These are phyloP conservation scores for Acer negundo DNA, from an alignment of 345 rosid species.

Conservation along the genomic window DNA sequence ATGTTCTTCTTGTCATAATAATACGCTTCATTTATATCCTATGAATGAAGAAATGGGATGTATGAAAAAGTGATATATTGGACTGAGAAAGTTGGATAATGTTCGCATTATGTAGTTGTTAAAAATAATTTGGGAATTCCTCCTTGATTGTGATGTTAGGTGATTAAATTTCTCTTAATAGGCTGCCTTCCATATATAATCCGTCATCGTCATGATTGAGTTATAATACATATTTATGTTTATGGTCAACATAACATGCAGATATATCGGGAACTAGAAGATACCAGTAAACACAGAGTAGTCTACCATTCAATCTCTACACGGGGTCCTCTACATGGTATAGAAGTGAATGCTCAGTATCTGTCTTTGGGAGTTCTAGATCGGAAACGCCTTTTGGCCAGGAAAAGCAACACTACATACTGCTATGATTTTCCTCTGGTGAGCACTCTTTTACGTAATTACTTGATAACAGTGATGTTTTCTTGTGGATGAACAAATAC, in stretches of 20 bases:
- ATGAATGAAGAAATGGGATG: background rate
- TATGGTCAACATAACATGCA: slow-evolving; percentile 38
- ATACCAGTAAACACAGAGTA: slow-evolving; percentile 50
- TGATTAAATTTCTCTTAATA: background rate
- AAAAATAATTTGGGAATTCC: background rate
- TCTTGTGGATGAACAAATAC: slow-evolving; percentile 3
- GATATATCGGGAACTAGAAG: slow-evolving; percentile 91
- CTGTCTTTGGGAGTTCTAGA: slow-evolving; percentile 78
- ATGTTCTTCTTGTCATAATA: background rate
- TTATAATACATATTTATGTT: background rate
- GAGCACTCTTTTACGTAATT: slow-evolving; percentile 32
- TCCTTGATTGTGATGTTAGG: background rate
- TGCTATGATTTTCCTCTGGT: slow-evolving; percentile 99
- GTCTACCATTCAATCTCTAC: slow-evolving; percentile 68
- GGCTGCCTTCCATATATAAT: background rate
- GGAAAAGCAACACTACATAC: slow-evolving; percentile 85
- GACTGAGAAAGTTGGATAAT: background rate
- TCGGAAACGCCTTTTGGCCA: slow-evolving; percentile 79
- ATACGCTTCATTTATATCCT: slow-evolving; percentile 6
- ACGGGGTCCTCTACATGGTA: slow-evolving; percentile 66
- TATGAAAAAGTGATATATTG: background rate
- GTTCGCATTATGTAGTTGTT: background rate
- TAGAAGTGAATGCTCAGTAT: slow-evolving; percentile 61
- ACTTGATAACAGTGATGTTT: slow-evolving; percentile 2
- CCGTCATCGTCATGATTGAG: background rate